These are phyloP conservation scores for Globisporangium perplexum DNA, from an alignment of 352 stramenopile genomes.

Conservation along the genomic window DNA sequence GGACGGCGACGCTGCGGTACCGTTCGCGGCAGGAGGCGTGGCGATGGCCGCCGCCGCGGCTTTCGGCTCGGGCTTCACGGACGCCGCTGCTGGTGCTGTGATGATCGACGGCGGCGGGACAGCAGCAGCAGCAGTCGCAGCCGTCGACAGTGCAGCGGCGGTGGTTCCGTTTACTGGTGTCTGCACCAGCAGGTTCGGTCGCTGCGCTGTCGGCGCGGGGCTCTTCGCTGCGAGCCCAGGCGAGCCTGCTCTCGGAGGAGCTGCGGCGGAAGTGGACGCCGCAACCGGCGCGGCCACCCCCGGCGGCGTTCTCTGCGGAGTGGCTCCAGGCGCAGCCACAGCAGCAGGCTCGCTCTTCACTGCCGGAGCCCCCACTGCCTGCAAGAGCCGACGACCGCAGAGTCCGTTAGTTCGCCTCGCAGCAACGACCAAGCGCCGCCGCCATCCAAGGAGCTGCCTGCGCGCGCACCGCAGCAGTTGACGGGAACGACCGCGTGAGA, in stretches of 20 bases:
- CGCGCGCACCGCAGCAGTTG: not conserved
- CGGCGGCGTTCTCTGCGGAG: not conserved
- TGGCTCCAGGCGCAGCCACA: not conserved
- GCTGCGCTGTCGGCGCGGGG: constrained; percentile 13
- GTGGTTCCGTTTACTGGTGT: constrained; percentile 2
- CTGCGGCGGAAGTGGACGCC: not conserved
- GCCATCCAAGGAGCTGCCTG: not conserved
- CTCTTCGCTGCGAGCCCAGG: not conserved
- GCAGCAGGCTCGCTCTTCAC: constrained; percentile 17
- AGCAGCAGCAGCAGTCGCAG: not conserved
- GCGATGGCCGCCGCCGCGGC: not conserved
- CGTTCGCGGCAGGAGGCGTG: not conserved
- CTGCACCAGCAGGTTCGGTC: constrained; percentile 12
- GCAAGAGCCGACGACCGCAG: not conserved
- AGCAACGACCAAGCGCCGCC: no score
- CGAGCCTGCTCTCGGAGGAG: not conserved
- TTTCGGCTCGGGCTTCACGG: constrained; percentile 30
- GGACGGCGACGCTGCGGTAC: constrained; percentile 15
- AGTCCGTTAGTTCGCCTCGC: not conserved
- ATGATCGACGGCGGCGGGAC: not conserved
- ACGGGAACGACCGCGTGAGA: constrained; percentile 54
- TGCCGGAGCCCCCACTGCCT: constrained; percentile 1
- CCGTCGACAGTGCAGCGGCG: not conserved
- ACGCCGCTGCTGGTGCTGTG: constrained; percentile 7
- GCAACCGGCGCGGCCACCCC: no score